Base-by-base conservation (phyloP, 75 land plant genomes). In the Cunninghamia lanceolata region DNA sequence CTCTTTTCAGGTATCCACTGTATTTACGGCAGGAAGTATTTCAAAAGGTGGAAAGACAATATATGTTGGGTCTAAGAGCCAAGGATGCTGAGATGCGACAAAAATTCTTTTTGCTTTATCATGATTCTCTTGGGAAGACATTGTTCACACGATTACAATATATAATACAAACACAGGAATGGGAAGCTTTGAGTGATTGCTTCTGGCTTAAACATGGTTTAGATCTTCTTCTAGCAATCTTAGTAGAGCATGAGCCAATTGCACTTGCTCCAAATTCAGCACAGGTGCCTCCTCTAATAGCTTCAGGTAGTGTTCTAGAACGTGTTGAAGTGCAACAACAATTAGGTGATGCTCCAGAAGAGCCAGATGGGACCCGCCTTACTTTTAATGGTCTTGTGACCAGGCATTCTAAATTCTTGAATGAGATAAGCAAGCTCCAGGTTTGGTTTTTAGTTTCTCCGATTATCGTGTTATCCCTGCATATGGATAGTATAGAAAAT, bases 151-250 rank as follows among this genome's bases (percentile, higher is more conserved):
- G 99, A 84, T 89, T 98, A 70, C 99, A 98, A 82, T 98, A 92
- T 82, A 98, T 98, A 32, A 98, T 98, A 73, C 98, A 96, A 86
- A 83, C 85, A 43, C 99, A 98, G 87, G 99, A 98, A 39, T 98
- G 99, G 99, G 99, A 98, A 88, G 99, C 99, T 83, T 86, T 97
- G 56, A 97, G 99, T 88, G 99, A 98, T 91, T 95, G 94, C 25
- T 98, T 98, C 90, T 98, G 99, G 99, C 91, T 98, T 25, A 98
- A 98, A 88, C 99, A 98, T 86, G 97, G 98, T 0, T 92, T 98
- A 84, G 99, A 98, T 90, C 94, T 98, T 88, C 90, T 98, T 66
- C 76, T 98, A 71, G 99, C 99, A 38, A 91, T 98, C 21, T 90
- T 98, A 50, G 97, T 97, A 68, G 99, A 98, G 89, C 91, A 94